Evolutionary conservation across 2,329 filamentous ascomycete genomes (phyloP).

Genomic region (Aspergillus quadrilineatus): DNA sequence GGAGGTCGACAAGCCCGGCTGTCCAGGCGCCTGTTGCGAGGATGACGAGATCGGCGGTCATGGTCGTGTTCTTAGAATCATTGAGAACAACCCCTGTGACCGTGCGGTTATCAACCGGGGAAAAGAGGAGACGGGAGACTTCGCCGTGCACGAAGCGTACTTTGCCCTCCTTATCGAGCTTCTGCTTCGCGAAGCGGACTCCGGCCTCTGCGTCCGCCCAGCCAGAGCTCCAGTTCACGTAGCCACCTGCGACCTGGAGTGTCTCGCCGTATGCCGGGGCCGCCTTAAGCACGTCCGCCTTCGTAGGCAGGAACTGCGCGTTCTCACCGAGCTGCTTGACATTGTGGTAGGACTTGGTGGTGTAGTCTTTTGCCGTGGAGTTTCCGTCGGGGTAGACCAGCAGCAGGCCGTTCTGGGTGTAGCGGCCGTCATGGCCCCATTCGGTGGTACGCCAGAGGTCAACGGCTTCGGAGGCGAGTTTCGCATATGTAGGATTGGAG

Average conservation of each 20-base stretch:
- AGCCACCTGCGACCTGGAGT: conserved; percentile 41
- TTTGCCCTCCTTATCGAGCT: conserved; percentile 37
- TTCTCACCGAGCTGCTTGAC: conserved; percentile 36
- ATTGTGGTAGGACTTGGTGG: conserved; percentile 42
- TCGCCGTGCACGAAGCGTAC: conserved; percentile 38
- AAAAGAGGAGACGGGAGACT: conserved; percentile 37
- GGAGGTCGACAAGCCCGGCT: conserved; percentile 71
- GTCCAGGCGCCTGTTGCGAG: conserved; percentile 89
- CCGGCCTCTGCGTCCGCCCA: conserved; percentile 47
- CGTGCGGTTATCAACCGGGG: conserved; percentile 5
- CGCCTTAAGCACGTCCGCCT: conserved; percentile 34
- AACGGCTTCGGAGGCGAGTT: conserved; percentile 70
- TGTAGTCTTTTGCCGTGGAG: conserved; percentile 35
- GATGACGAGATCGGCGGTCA: conserved; percentile 70
- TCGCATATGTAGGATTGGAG: conserved; percentile 72
- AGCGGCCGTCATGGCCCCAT: conserved; percentile 46
- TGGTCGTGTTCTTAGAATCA: conserved; percentile 42
- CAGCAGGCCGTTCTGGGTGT: conserved; percentile 45
- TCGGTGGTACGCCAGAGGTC: conserved; percentile 59
- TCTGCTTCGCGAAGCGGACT: conserved; percentile 40
- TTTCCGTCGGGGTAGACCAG: conserved; percentile 39
- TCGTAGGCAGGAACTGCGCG: conserved; percentile 35
- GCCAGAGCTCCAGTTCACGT: conserved; percentile 49
- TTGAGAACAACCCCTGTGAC: conserved; percentile 52
- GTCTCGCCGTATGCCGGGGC: conserved; percentile 37